Conservation (phyloP, 31 red algal species). For the Bonnemaisonia californica region DNA sequence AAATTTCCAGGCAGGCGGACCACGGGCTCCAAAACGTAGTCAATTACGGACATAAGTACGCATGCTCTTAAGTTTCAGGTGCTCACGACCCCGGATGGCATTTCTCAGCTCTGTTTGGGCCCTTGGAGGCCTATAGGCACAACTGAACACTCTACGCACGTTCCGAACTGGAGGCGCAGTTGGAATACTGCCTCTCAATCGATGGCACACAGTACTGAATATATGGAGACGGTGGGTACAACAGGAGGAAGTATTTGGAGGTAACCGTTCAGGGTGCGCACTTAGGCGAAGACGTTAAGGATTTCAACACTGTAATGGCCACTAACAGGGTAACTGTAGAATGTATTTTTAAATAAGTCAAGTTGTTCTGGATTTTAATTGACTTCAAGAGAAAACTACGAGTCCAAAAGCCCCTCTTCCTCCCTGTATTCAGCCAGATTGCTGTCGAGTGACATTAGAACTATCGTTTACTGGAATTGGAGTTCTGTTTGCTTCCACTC, state of each 20-base stretch:
- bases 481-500: too few species aligned
- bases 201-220: not conserved
- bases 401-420: not conserved
- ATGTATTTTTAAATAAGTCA: slow-evolving; percentile 29
- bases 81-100: not conserved
- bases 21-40: not conserved
- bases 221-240: slow-evolving; percentile 19
- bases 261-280: slow-evolving; percentile 4
- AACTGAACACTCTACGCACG: not conserved
- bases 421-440: not conserved
- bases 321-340: not conserved
- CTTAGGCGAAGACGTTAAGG: not conserved
- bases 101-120: too few species aligned
- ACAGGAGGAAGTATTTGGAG: not conserved
- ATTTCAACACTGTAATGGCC: slow-evolving; percentile 19
- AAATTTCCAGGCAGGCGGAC: not conserved
- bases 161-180: not conserved
- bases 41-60: not conserved
- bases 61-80: not conserved
- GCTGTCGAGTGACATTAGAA: not conserved
- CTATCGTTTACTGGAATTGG: not conserved
- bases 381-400: slow-evolving; percentile 8
- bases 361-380: slow-evolving; percentile 8
- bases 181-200: not conserved
- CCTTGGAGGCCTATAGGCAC: not conserved